These are phyloP conservation scores for Isabelozyma rhagii DNA, from an alignment of 805 yeast genomes.

Conservation along the genomic window DNA sequence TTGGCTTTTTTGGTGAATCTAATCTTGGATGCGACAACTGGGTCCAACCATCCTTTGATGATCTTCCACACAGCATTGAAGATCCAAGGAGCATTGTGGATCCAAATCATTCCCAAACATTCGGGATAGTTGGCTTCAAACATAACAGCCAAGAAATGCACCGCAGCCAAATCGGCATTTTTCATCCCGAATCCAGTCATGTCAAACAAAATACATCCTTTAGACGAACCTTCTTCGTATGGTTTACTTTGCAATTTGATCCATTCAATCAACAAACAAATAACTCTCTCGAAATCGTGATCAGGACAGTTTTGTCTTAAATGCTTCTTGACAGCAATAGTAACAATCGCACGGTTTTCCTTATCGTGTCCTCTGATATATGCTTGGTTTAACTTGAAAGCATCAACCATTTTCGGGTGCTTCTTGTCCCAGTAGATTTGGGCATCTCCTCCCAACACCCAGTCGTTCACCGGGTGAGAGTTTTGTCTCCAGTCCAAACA, in stretches of 20 bases:
- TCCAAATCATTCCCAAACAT: constrained; percentile 73
- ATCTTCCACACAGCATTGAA: constrained; percentile 90
- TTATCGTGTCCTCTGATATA: constrained; percentile 66
- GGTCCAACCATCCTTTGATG: constrained; percentile 91
- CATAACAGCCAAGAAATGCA: constrained; percentile 76
- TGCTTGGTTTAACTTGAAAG: constrained; percentile 62
- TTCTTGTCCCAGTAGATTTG: constrained; percentile 39
- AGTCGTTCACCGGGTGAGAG: constrained; percentile 54
- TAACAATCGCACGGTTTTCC: constrained; percentile 24
- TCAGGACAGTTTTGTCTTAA: constrained; percentile 21
- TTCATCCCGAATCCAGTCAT: constrained; percentile 73
- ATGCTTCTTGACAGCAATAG: constrained; percentile 17
- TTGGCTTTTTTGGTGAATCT: constrained; percentile 69
- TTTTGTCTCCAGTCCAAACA: constrained; percentile 69
- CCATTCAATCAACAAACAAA: constrained; percentile 72
- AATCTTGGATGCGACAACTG: constrained; percentile 91
- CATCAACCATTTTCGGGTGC: constrained; percentile 43
- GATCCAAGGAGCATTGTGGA: constrained; percentile 95
- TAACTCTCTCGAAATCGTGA: constrained; percentile 50
- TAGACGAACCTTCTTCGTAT: constrained; percentile 14
- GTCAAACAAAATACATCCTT: constrained; percentile 52
- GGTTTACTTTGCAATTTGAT: constrained; percentile 56
- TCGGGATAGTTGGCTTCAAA: constrained; percentile 96
- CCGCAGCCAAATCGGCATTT: constrained; percentile 87
- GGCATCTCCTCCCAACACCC: constrained; percentile 65